These are phyloP conservation scores for Hypoxylon intermedium DNA, from an alignment of 495 filamentous ascomycete genomes.

Conservation along the genomic window DNA sequence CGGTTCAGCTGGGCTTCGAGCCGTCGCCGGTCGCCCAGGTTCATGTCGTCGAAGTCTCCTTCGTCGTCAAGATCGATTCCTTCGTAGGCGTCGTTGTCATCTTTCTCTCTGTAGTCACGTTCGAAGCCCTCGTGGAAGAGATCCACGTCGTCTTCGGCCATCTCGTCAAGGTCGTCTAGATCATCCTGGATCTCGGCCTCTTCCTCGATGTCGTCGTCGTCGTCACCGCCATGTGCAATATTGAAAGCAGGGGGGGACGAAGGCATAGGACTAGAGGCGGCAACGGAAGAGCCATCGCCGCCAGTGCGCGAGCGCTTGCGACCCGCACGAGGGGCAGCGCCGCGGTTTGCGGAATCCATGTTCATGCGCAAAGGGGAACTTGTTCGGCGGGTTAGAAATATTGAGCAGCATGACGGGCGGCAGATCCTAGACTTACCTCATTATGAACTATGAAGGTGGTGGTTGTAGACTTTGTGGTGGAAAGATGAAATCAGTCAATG, in stretches of 20 bases:
- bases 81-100: conserved; percentile 57
- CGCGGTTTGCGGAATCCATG: conserved; percentile 87
- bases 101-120: conserved; percentile 73
- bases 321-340: conserved; percentile 61
- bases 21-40: conserved; percentile 84
- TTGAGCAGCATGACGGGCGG: neutral
- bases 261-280: conserved; percentile 61
- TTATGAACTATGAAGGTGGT: conserved; percentile 40
- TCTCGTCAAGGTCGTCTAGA: conserved; percentile 92
- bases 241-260: conserved; percentile 60
- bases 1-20: conserved; percentile 84
- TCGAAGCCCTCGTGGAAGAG: conserved; percentile 91
- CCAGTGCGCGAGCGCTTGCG: conserved; percentile 88
- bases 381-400: conserved; percentile 34
- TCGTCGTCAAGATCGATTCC: conserved; percentile 57
- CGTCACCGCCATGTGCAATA: conserved; percentile 64
- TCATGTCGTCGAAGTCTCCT: conserved; percentile 70
- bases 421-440: conserved; percentile 45
- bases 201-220: conserved; percentile 76
- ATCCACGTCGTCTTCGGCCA: conserved; percentile 97
- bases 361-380: conserved; percentile 84
- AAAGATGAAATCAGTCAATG: neutral
- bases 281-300: conserved; percentile 72
- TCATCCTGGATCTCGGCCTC: conserved; percentile 77
- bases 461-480: no score